Conservation (phyloP, 176 grass and related monocot species). For the Musa acuminata region DNA sequence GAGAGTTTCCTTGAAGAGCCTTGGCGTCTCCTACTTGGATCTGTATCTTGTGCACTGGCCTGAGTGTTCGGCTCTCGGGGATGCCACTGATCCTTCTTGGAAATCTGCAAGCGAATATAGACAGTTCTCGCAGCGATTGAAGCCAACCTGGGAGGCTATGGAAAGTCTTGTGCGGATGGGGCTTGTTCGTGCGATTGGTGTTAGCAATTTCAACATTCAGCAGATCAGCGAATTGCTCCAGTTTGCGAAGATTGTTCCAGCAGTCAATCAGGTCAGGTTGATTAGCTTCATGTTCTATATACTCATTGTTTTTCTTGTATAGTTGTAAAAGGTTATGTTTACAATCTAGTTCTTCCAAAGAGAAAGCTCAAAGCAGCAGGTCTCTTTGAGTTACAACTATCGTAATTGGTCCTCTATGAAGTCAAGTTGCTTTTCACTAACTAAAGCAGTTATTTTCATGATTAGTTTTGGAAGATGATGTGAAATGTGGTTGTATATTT, state of each 20-base stretch:
- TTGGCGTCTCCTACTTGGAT: constrained; percentile 36
- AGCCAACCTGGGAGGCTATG: constrained; percentile 35
- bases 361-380: neutral
- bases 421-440: too few relatives aligned
- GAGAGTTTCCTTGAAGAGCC: constrained; percentile 34
- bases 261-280: constrained; percentile 35
- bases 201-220: constrained; percentile 43
- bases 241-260: constrained; percentile 37
- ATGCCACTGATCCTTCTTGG: constrained; percentile 34
- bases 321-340: neutral
- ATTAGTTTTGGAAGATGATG: too few relatives aligned
- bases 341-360: neutral
- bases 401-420: too few relatives aligned
- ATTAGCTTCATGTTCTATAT: neutral
- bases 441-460: too few relatives aligned
- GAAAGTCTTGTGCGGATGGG: constrained; percentile 25
- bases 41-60: constrained; percentile 42
- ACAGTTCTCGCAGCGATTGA: constrained; percentile 32
- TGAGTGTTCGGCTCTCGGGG: constrained; percentile 30
- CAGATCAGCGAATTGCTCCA: constrained; percentile 36
- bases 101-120: constrained; percentile 26
- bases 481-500: too few relatives aligned
- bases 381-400: too few relatives aligned
- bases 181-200: constrained; percentile 33
- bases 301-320: neutral